Evolutionary conservation across 2,329 filamentous ascomycete species (phyloP), one percentile per base, ranked within the genome.

Genomic region (Alternaria arbusti): DNA sequence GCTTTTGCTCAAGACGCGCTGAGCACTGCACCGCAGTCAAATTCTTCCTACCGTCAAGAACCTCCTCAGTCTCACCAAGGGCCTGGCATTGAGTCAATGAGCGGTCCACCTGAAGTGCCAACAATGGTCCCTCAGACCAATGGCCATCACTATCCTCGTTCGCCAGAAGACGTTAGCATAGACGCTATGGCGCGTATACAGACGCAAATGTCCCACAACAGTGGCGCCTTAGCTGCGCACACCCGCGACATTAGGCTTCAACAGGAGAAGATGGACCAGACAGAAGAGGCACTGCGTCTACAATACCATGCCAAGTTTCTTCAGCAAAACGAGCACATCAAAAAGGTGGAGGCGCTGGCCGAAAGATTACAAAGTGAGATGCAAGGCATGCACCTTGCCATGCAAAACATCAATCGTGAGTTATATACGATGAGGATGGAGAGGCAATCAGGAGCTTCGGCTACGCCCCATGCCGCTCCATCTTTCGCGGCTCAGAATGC

Each of bases 121-220:
- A 51, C 65, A n/a, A 46, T 60, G 40, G 59, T 51, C 15, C 65
- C 73, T 54, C 65, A 69, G 12, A 56, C 59, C 22, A 77, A 78
- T 56, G 73, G 73, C 26, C 70, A 74, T 23, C 65, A 64, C 15
- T 79, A 78, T 50, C 77, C 78, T 54, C 70, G 69, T 10, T 61
- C 74, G 17, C 67, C 72, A 17, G 69, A 68, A 15, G 73, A 78
- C 11, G 74, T 80, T 22, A 64, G 74, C 20, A 72, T 80, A 17
- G 81, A 82, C 62, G 81, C 81, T 51, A 77, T 84, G 65, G 72
- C 80, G 44, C 81, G 82, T 13, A 70, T 85, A 45, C 83, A 85
- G 67, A 81, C 81, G n/a, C 83, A 85, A 65, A 80, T 84, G 26
- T 81, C 82, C 11, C 80, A 82, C 66, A 84, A 84, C 69, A 82